phyloP scores from a whole-genome alignment of 1,284 basidiomycete species.

The Xerocomus nothofagi region DNA sequence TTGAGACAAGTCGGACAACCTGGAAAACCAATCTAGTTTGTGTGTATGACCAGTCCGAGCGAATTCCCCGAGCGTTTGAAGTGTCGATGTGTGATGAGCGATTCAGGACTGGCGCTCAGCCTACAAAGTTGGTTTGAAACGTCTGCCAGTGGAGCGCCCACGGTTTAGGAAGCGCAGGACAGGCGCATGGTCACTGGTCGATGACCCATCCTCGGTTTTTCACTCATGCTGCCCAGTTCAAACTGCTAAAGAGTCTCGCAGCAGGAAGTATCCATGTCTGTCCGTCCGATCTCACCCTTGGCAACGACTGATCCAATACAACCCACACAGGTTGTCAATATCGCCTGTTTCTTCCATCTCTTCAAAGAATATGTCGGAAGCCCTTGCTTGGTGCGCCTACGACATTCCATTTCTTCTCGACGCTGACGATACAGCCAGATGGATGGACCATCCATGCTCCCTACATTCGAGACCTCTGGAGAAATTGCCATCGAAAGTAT shows the following conservation, averaged over 20 bases:
- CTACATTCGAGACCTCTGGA: conserved; percentile 65
- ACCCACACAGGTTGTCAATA: conserved; percentile 46
- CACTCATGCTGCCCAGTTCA: conserved; percentile 8
- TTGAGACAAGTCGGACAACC: neutral
- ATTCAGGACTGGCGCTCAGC: no score
- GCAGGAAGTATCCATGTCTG: conserved; percentile 34
- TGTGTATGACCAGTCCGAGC: neutral
- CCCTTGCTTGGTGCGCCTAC: conserved; percentile 46
- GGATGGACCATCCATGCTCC: conserved; percentile 85
- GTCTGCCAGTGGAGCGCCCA: no score
- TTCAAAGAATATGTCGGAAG: conserved; percentile 60
- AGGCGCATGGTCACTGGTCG: conserved; percentile 1
- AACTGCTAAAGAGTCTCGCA: conserved; percentile 22
- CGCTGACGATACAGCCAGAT: conserved; percentile 39
- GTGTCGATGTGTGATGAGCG: neutral
- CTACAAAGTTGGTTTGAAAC: no score
- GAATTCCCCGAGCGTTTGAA: neutral
- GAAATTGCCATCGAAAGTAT: conserved; percentile 67
- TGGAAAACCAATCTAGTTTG: neutral
- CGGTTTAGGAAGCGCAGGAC: neutral
- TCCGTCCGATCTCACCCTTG: neutral
- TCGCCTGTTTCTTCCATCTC: conserved; percentile 55
- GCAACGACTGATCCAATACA: conserved; percentile 4
- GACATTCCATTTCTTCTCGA: neutral
- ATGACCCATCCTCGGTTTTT: conserved; percentile 23